Percentiles rank a stretch among this genome's conserved stretches.
Conservation (phyloP, 192 early-diverging fungal genomes). For the Phycomyces blakesleeanus region DNA sequence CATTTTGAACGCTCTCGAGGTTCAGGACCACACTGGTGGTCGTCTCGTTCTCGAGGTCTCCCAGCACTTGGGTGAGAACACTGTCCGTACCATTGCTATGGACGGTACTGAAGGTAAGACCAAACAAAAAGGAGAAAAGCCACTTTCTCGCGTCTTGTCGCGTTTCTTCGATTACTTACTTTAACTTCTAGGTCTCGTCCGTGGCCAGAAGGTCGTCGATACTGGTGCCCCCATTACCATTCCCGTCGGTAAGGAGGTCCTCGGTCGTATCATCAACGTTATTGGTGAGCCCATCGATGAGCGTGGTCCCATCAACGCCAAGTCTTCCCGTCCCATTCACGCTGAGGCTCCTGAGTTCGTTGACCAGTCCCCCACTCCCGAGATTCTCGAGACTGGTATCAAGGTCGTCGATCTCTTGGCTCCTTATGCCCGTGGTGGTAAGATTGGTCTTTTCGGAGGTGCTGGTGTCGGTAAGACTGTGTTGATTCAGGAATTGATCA, state of each 20-base stretch:
- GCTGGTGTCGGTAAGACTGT: slow-evolving; percentile 99
- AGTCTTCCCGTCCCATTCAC: slow-evolving; percentile 85
- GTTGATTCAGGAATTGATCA: slow-evolving; percentile 98
- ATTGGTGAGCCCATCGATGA: slow-evolving; percentile 98
- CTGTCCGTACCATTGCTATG: slow-evolving; percentile 99
- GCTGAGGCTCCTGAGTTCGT: slow-evolving; percentile 89
- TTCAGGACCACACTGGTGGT: slow-evolving; percentile 69
- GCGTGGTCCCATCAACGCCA: slow-evolving; percentile 92
- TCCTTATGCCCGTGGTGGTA: slow-evolving; percentile 96
- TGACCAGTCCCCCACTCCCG: slow-evolving; percentile 90
- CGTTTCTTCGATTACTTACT: background rate
- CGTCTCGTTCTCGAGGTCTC: slow-evolving; percentile 95
- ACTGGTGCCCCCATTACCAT: slow-evolving; percentile 91
- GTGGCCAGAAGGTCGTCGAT: slow-evolving; percentile 91
- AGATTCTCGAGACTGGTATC: slow-evolving; percentile 95
- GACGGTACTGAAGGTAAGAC: slow-evolving; percentile 82
- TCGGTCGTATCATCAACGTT: slow-evolving; percentile 98
- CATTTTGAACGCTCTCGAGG: slow-evolving; percentile 97
- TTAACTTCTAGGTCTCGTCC: slow-evolving; percentile 65
- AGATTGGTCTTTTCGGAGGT: slow-evolving; percentile 99
- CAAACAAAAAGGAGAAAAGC: background rate
- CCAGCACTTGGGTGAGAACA: slow-evolving; percentile 98
- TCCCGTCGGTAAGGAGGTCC: slow-evolving; percentile 91
- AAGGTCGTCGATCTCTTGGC: slow-evolving; percentile 98
- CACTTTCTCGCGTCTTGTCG: too few relatives aligned